Conservation (phyloP, 2,329 filamentous ascomycete species). For the Arthroderma uncinatum region DNA sequence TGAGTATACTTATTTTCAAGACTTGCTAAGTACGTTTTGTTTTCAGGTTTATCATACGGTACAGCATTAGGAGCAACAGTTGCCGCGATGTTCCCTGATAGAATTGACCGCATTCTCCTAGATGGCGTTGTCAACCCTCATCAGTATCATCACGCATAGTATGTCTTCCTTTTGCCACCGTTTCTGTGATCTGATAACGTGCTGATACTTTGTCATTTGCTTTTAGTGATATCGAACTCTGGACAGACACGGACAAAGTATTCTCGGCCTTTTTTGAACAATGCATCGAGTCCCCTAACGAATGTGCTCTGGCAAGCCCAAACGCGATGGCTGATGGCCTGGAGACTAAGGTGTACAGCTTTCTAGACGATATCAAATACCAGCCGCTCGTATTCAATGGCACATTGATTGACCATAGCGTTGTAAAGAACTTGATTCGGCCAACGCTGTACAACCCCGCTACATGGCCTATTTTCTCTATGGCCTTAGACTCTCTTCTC, state of each 20-base stretch:
- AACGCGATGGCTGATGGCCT: conserved; percentile 29
- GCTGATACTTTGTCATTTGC: not conserved
- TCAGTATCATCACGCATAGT: conserved; percentile 15
- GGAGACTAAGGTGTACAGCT: conserved; percentile 26
- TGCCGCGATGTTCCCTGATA: conserved; percentile 33
- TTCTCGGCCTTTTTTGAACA: conserved; percentile 19
- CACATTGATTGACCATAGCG: conserved; percentile 6
- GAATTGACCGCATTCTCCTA: conserved; percentile 29
- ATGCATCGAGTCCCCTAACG: conserved; percentile 24
- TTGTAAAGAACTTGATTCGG: not conserved
- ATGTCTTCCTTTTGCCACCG: too few relatives aligned
- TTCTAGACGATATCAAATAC: conserved; percentile 8
- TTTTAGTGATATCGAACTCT: conserved; percentile 20
- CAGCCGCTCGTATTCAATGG: conserved; percentile 3
- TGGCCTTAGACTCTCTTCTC: not conserved
- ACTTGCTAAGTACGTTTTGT: too few relatives aligned
- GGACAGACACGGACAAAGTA: conserved; percentile 19
- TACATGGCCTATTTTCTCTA: conserved; percentile 2
- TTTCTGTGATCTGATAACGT: not conserved
- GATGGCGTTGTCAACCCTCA: conserved; percentile 26
- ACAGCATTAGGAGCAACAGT: conserved; percentile 21
- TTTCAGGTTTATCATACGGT: conserved; percentile 26
- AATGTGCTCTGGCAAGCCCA: conserved; percentile 26
- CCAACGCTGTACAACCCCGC: not conserved
- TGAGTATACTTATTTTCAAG: too few relatives aligned